Evolutionary conservation across 2,329 filamentous ascomycete genomes (phyloP).

Genomic region (Neopestalotiopsis sp.): DNA sequence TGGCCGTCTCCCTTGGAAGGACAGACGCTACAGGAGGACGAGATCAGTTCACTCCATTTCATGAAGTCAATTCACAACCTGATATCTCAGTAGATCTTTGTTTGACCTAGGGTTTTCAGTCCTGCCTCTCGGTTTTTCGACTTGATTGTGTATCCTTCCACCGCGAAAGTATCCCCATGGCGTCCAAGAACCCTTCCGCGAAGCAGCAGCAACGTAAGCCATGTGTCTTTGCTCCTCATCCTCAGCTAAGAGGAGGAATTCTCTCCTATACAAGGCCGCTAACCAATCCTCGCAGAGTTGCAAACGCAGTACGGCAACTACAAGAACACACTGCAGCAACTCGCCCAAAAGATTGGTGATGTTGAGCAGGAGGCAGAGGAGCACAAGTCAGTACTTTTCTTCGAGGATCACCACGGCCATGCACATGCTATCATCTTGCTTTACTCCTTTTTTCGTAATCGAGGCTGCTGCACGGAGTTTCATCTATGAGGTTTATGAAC

Average conservation of each 20-base stretch:
- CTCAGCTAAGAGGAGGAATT: not conserved
- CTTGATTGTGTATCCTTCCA: not conserved
- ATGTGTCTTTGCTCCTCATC: not conserved
- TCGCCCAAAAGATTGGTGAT: slow-evolving; percentile 95
- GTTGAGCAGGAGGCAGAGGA: slow-evolving; percentile 98
- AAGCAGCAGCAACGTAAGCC: slow-evolving; percentile 76
- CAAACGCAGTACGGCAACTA: slow-evolving; percentile 81
- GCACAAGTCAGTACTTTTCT: slow-evolving; percentile 76
- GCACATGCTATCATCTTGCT: not conserved
- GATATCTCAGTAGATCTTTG: not conserved
- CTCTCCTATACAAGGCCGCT: not conserved
- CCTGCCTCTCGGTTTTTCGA: not conserved
- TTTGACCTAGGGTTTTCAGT: not conserved
- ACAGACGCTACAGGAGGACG: not conserved
- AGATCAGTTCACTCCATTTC: not conserved
- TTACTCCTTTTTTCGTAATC: not conserved
- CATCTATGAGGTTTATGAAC: not conserved
- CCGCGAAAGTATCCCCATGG: slow-evolving; percentile 42
- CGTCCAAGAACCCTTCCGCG: slow-evolving; percentile 58
- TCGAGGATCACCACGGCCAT: not conserved
- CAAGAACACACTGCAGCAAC: slow-evolving; percentile 82
- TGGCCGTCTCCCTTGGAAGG: not conserved
- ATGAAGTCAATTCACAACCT: not conserved
- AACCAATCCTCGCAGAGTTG: slow-evolving; percentile 62
- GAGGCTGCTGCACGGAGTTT: not conserved